phyloP scores from a whole-genome alignment of 345 rosid species.

The Eucalyptus paniculata region DNA sequence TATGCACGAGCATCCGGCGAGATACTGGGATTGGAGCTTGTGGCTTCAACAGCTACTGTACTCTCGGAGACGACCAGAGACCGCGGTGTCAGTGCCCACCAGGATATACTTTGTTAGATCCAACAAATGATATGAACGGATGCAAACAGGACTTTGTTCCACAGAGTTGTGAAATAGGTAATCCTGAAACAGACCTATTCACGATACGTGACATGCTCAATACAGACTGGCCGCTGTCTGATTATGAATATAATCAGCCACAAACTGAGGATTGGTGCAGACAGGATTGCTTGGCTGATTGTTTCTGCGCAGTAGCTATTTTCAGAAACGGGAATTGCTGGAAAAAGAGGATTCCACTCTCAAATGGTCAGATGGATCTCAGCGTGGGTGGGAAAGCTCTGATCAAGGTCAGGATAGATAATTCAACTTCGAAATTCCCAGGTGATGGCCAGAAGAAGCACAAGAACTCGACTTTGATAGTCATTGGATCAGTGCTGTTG shows the following conservation, averaged over 20 bases:
- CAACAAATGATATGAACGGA: slow-evolving; percentile 16
- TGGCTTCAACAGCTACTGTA: slow-evolving; percentile 48
- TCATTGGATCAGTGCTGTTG: slow-evolving; percentile 4
- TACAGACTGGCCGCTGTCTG: slow-evolving; percentile 15
- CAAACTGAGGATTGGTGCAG: slow-evolving; percentile 26
- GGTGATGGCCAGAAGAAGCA: not conserved
- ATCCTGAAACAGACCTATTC: slow-evolving; percentile 3
- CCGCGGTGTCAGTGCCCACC: slow-evolving; percentile 36
- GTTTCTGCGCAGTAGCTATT: slow-evolving; percentile 41
- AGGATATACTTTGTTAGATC: slow-evolving; percentile 22
- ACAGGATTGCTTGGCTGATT: slow-evolving; percentile 29
- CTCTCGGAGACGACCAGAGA: slow-evolving; percentile 6
- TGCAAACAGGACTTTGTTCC: slow-evolving; percentile 18
- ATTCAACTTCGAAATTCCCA: not conserved
- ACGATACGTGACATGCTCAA: not conserved
- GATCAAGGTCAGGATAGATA: slow-evolving; percentile 15
- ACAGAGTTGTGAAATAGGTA: slow-evolving; percentile 15
- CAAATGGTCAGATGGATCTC: slow-evolving; percentile 13
- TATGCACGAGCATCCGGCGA: slow-evolving; percentile 2
- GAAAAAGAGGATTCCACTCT: slow-evolving; percentile 42
- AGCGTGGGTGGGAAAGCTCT: slow-evolving; percentile 4
- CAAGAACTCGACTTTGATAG: not conserved
- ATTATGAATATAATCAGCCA: slow-evolving; percentile 7
- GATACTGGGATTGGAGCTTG: slow-evolving; percentile 30
- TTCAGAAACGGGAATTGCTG: slow-evolving; percentile 5